Evolutionary conservation across 2,329 filamentous ascomycete species (phyloP), one percentile per base, ranked within the genome.

Genomic region (Drechslerella stenobrocha): DNA sequence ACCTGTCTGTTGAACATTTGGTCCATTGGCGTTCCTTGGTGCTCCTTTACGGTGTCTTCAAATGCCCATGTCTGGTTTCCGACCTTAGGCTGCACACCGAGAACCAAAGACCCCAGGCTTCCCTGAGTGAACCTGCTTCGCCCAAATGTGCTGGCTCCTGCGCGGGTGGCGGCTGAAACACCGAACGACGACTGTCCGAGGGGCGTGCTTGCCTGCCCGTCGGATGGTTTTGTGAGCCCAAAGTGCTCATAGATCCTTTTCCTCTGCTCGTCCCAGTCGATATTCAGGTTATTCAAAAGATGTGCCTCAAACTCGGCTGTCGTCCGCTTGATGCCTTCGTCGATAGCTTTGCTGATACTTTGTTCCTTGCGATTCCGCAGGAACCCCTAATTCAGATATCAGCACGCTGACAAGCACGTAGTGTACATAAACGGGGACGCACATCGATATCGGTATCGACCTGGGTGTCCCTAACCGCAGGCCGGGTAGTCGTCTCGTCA

Each of bases 231-330:
- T 5, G 79, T 81, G 13, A 98, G 87, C 11, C 93, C 93, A 76
- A 98, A 97, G 77, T 98, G 93, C 74, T 96, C 86, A 77, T 96
- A 97, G 70, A 98, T 96, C 71, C 86, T 86, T 76, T 88, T 89
- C 70, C 92, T 87, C 78, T 97, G 92, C 13, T 88, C 87, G 73
- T 96, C 91, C 91, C 93, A 97, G 76, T 97, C 90, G 80, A 95
- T 87, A 26, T 90, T 89, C 50, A 97, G 86, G 74, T 95, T 95
- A 73, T 96, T 91, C 75, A 97, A 91, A 58, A 98, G 81, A 76
- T 96, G 97, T 67, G 84, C 83, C 75, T 98, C 91, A 75, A 98
- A 97, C 74, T 97, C 93, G 58, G 86, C 85, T 66, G 92, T 87
- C 2, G 91, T 93, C 74, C 91, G 85, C 74, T 92, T 87, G 69